These are phyloP conservation scores for Fusarium pseudocircinatum DNA, from an alignment of 2,329 filamentous ascomycete genomes.

Conservation along the genomic window DNA sequence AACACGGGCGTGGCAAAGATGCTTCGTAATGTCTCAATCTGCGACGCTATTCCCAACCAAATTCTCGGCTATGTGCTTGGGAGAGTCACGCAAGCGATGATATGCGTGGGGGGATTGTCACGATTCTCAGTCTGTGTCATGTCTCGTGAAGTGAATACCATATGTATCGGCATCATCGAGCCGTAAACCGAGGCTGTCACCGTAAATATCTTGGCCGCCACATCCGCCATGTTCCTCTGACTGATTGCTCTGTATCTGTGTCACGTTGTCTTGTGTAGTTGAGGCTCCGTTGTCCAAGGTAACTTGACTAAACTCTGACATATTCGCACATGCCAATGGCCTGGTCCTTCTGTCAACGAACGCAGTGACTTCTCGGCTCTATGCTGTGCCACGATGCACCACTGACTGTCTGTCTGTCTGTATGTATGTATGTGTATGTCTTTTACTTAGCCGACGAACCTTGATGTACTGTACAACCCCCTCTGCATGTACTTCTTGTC, in stretches of 20 bases:
- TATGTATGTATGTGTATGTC: not conserved
- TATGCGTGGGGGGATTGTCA: constrained; percentile 20
- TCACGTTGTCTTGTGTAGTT: constrained; percentile 8
- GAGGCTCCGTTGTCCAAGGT: constrained; percentile 21
- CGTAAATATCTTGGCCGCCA: constrained; percentile 6
- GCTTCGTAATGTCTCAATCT: constrained; percentile 34
- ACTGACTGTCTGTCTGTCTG: not conserved
- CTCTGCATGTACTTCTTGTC: not conserved
- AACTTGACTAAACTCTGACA: not conserved
- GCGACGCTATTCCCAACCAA: constrained; percentile 30
- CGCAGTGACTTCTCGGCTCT: constrained; percentile 13
- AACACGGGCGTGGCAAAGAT: constrained; percentile 25
- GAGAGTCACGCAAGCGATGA: constrained; percentile 25
- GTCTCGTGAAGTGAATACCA: not conserved
- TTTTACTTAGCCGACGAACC: constrained; percentile 10
- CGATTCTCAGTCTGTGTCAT: not conserved
- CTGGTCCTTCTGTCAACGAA: not conserved
- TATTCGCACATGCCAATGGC: constrained; percentile 25
- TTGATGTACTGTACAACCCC: constrained; percentile 2
- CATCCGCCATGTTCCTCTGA: constrained; percentile 5
- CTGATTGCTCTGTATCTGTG: not conserved
- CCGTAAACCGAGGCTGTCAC: constrained; percentile 20
- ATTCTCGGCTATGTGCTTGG: constrained; percentile 16
- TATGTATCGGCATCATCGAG: constrained; percentile 17
- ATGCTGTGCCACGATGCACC: constrained; percentile 28